Evolutionary conservation across 78 protist genomes (phyloP), one percentile per base, ranked within the genome.

Genomic region (Goniomonas avonlea): DNA sequence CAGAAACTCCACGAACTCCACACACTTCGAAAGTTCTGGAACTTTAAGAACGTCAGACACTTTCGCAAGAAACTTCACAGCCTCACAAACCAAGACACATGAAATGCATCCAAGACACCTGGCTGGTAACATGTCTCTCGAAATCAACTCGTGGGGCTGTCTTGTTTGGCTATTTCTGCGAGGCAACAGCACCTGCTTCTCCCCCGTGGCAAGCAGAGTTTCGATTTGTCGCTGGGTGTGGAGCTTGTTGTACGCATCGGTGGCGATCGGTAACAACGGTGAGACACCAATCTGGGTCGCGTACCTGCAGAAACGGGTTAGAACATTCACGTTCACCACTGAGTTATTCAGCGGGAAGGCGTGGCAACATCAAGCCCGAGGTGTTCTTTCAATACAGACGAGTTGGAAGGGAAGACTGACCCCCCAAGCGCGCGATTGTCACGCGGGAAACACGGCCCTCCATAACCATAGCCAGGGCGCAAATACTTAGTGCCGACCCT

Each of bases 361-460:
- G 13, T 17, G 9, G 13, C 53, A 17, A 45, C 13, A 17, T 17
- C 25, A 13, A 45, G 13, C 9, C 9, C 53, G 9, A 45, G 9
- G 9, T 17, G 9, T 45, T 45, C 9, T 45, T 45, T 13, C 53
- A 9, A 45, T 17, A 45, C 25, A 9, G 9, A 9, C 13, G 53
- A 17, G 9, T 9, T 45, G 25, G 9, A 8, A 21, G 34, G 31
- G 31, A 15, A 29, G 11, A 29, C 66, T 17, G 11, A 15, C 40
- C 70, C 73, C 5, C 86, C 86, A 0, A 83, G 86, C 23, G 87
- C 87, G 29, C 80, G 59, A 82, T 83, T 83, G 73, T 83, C 87
- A 11, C 87, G 55, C 31, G 87, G 87, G 76, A 83, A 83, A 73
- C 87, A 83, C 17, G 87, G 87, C 18, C 87, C 87, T 0, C 87